phyloP scores from a whole-genome alignment of 129 eudicot species.

The Flaveria brownii region DNA sequence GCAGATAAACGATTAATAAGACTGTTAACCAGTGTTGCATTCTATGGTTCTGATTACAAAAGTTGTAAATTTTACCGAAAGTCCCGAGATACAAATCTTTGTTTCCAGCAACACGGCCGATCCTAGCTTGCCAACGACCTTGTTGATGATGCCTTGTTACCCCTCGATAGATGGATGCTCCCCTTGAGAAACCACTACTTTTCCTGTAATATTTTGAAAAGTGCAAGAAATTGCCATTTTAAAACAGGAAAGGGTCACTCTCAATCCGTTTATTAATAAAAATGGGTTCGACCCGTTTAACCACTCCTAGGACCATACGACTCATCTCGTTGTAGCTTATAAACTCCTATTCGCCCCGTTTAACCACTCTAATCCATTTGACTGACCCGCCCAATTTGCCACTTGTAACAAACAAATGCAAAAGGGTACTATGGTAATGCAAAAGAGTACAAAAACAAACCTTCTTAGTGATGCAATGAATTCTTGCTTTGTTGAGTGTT shows the following conservation, averaged over 20 bases:
- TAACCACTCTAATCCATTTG: background rate
- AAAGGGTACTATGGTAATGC: no score
- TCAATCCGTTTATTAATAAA: background rate
- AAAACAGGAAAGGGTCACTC: background rate
- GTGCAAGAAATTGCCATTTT: background rate
- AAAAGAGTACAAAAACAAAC: conserved; percentile 25
- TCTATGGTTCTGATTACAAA: background rate
- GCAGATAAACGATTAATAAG: background rate
- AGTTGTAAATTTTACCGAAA: conserved; percentile 49
- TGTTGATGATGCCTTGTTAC: conserved; percentile 98
- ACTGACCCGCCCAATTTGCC: background rate
- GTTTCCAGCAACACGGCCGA: conserved; percentile 97
- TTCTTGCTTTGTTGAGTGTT: conserved; percentile 74
- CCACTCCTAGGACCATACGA: no score
- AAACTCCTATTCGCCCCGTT: background rate
- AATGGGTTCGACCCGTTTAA: background rate
- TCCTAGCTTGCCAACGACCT: conserved; percentile 99
- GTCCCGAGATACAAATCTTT: conserved; percentile 94
- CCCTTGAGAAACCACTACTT: conserved; percentile 94
- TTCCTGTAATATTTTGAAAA: conserved; percentile 41
- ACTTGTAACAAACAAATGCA: background rate
- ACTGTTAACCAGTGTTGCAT: background rate
- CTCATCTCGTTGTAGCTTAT: background rate
- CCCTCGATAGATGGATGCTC: conserved; percentile 92
- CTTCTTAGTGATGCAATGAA: conserved; percentile 93